phyloP scores from a whole-genome alignment of 352 stramenopile genomes.

The Pythium aristosporum region DNA sequence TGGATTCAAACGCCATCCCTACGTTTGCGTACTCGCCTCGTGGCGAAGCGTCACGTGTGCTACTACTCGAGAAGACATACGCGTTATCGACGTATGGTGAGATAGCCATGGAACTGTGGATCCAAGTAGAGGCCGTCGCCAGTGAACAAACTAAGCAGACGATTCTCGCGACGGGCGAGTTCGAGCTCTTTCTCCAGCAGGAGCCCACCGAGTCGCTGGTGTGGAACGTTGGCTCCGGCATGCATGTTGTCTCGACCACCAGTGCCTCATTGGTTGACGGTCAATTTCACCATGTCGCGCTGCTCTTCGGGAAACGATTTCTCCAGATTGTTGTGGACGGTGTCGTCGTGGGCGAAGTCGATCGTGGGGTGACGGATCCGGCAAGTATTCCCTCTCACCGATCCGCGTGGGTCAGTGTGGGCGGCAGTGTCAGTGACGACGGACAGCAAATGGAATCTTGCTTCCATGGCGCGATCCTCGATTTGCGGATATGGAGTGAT shows the following conservation, averaged over 20 bases:
- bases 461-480: constrained; percentile 66
- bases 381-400: constrained; percentile 26
- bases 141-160: constrained; percentile 32
- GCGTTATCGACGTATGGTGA: constrained; percentile 59
- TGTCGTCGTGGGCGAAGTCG: constrained; percentile 34
- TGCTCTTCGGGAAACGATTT: constrained; percentile 43
- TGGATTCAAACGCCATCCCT: constrained; percentile 43
- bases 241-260: constrained; percentile 33
- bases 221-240: constrained; percentile 48
- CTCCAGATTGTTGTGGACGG: constrained; percentile 51
- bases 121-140: constrained; percentile 35
- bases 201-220: constrained; percentile 37
- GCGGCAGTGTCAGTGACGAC: constrained; percentile 44
- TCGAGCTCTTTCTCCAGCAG: constrained; percentile 43
- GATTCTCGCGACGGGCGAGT: constrained; percentile 65
- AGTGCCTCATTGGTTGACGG: constrained; percentile 31
- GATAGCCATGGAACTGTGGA: constrained; percentile 70
- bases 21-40: constrained; percentile 57
- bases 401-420: constrained; percentile 45
- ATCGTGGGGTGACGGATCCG: constrained; percentile 29
- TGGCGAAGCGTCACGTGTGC: constrained; percentile 42
- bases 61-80: constrained; percentile 63
- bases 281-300: constrained; percentile 59
- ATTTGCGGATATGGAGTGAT: constrained; percentile 63
- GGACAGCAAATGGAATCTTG: constrained; percentile 29